A percentile compares a stretch with the other conserved stretches of the same genome.
Conservation (phyloP, 768 basidiomycete genomes). For the Termitomyces sp. region DNA sequence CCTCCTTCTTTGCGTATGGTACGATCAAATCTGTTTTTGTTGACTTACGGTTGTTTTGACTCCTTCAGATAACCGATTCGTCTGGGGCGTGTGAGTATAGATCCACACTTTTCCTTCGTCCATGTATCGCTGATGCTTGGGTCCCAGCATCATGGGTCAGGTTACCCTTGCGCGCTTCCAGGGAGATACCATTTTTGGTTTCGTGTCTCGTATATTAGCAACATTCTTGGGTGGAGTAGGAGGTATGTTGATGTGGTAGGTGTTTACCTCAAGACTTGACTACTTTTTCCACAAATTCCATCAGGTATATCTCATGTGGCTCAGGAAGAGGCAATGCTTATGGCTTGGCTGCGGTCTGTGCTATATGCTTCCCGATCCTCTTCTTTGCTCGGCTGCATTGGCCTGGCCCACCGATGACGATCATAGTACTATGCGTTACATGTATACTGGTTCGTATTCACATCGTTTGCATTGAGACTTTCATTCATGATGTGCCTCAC, state of each 20-base stretch:
- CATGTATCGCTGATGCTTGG: background rate
- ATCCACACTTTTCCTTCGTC: background rate
- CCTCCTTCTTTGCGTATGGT: constrained; percentile 60
- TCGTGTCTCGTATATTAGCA: constrained; percentile 54
- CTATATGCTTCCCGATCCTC: constrained; percentile 69
- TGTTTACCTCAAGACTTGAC: background rate
- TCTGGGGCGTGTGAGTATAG: constrained; percentile 63
- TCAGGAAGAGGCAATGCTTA: constrained; percentile 57
- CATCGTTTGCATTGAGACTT: background rate
- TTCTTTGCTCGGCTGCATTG: constrained; percentile 71
- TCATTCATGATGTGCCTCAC: background rate
- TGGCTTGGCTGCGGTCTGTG: constrained; percentile 65
- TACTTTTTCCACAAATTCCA: background rate
- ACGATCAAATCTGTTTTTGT: constrained; percentile 15
- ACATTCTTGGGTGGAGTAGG: constrained; percentile 65
- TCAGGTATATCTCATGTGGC: constrained; percentile 71
- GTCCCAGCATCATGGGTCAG: constrained; percentile 67
- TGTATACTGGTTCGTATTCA: constrained; percentile 41
- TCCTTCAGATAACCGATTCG: constrained; percentile 51
- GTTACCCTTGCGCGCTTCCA: constrained; percentile 67
- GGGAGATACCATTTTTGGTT: constrained; percentile 71
- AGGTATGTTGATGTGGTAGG: constrained; percentile 67
- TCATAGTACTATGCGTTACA: constrained; percentile 67
- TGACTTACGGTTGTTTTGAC: background rate
- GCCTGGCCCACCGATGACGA: constrained; percentile 71